phyloP scores from a whole-genome alignment of 768 basidiomycete genomes.

The Lactarius hatsudake region DNA sequence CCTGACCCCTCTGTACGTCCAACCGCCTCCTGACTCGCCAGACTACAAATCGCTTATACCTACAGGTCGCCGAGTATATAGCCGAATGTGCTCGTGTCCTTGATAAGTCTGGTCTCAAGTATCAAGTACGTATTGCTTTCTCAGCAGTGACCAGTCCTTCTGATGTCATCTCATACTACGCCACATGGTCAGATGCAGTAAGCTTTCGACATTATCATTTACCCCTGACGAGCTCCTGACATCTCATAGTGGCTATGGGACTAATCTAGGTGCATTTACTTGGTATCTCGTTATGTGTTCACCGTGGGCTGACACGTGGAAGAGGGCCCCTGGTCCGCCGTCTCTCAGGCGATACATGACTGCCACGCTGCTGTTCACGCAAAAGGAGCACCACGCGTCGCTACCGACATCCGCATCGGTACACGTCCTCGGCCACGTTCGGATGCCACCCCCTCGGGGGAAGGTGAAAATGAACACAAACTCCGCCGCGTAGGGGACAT shows the following conservation, averaged over 20 bases:
- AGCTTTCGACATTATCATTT: constrained; percentile 31
- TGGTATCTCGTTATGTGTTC: background rate
- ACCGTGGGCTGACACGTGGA: background rate
- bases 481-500: constrained; percentile 80
- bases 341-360: constrained; percentile 83
- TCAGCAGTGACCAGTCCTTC: background rate
- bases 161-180: background rate
- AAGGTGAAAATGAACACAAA: constrained; percentile 72
- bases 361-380: constrained; percentile 87
- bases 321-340: constrained; percentile 85
- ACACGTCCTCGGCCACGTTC: constrained; percentile 52
- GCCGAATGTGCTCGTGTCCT: constrained; percentile 83
- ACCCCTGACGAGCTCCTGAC: background rate
- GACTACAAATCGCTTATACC: background rate
- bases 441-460: constrained; percentile 56
- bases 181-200: constrained; percentile 59
- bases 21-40: background rate
- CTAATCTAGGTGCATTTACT: constrained; percentile 64
- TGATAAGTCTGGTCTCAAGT: constrained; percentile 77
- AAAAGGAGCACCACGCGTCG: constrained; percentile 69
- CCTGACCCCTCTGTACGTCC: constrained; percentile 57
- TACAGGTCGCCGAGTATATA: constrained; percentile 71
- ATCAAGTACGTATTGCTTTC: constrained; percentile 52
- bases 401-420: constrained; percentile 94
- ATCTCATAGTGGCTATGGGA: constrained; percentile 75